Conservation (phyloP, 345 rosid genomes). For the Bretschneidera sinensis region DNA sequence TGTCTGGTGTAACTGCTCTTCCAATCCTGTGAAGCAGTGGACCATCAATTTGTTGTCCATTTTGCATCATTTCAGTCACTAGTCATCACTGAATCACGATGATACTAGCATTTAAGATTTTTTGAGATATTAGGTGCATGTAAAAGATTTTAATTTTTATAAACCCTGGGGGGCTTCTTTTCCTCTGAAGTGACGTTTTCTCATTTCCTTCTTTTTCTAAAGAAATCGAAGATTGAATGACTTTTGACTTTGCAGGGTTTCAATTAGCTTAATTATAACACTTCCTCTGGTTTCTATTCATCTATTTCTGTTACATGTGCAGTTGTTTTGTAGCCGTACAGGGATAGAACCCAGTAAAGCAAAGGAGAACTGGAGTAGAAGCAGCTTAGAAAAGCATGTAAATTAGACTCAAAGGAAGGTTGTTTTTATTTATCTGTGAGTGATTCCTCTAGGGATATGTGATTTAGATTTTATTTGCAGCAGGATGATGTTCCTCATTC, state of each 20-base stretch:
- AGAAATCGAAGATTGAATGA: not conserved
- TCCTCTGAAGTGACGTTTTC: no score
- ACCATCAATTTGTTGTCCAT: no score
- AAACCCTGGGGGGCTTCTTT: no score
- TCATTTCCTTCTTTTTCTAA: not conserved
- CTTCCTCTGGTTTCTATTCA: not conserved
- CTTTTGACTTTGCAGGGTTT: not conserved
- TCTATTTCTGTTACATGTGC: not conserved
- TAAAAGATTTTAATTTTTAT: not conserved
- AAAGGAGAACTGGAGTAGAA: not conserved
- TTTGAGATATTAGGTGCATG: not conserved
- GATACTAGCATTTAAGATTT: not conserved
- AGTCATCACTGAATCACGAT: not conserved
- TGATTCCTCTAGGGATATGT: not conserved
- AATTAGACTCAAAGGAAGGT: conserved; percentile 2
- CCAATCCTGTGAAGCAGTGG: no score
- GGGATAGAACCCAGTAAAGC: not conserved
- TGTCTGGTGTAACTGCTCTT: not conserved
- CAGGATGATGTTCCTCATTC: not conserved
- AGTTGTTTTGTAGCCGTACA: not conserved
- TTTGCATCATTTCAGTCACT: not conserved
- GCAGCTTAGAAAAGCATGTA: conserved; percentile 1
- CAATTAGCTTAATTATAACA: not conserved
- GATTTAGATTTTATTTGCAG: not conserved
- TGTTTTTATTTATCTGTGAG: not conserved